Base-by-base conservation (phyloP, 345 rosid genomes). In the Lumnitzera littorea region DNA sequence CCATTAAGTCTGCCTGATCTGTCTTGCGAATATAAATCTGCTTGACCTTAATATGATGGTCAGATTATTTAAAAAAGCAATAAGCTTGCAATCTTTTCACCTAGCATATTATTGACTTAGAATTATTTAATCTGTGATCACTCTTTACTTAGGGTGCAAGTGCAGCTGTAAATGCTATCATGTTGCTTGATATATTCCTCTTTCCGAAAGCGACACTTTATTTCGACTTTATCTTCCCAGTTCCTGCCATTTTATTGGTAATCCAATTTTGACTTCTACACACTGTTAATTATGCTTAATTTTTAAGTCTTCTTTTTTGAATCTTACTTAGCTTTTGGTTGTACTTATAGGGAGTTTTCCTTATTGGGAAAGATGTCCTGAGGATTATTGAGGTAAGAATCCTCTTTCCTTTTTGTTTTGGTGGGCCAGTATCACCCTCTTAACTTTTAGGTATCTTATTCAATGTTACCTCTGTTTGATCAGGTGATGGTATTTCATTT, bases 131-230 rank as follows among this genome's bases (percentile, higher is more conserved):
- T 55, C 17, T 47, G 10, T 50, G 50, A 59, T 56, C n/a, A 72
- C 62, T 15, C 59, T 24, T 53, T 54, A 12, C 46, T 12, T 71
- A 92, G 91, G 98, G 97, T 1, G 91, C 97, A 15, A 92, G 96
- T 61, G 98, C 91, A 57, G 96, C 97, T 23, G 97, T 92, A 63
- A 85, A 85, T 70, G 99, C 97, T 61, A 84, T 92, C 66, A 77
- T 90, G 86, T 80, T 89, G 70, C 95, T 92, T 13, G 81, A 81
- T 57, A 92, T 92, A 78, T 86, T 92, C 78, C 71, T 92, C 66
- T 64, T 80, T 71, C 97, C 98, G 50, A 87, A 25, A 58, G 82
- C 94, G 20, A 92, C 92, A 46, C 59, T 91, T 16, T 80, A 72
- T 76, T 48, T 91, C 0, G 84, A 89, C 0, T 85, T 89, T 61